These are phyloP conservation scores for Kodamaea sp. DNA, from an alignment of 1,139 yeast genomes.

Conservation along the genomic window DNA sequence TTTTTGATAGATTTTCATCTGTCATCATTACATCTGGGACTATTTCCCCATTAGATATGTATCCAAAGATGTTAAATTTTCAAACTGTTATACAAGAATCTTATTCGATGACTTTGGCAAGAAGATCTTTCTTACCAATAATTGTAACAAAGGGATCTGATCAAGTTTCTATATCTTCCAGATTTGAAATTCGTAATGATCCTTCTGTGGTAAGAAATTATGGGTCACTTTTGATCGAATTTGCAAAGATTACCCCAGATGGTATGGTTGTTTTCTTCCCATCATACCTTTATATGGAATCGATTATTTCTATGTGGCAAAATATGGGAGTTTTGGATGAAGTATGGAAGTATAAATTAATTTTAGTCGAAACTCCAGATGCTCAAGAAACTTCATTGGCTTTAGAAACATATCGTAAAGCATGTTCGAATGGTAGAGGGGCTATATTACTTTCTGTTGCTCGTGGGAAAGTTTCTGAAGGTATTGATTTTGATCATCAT, in stretches of 20 bases:
- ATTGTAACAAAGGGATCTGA: slow-evolving; percentile 96
- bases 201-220: slow-evolving; percentile 97
- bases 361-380: slow-evolving; percentile 98
- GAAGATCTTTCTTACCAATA: slow-evolving; percentile 91
- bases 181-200: slow-evolving; percentile 95
- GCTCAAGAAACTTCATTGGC: slow-evolving; percentile 98
- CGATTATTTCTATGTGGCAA: slow-evolving; percentile 98
- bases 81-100: slow-evolving; percentile 94
- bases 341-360: slow-evolving; percentile 95
- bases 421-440: slow-evolving; percentile 96
- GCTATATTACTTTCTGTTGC: slow-evolving; percentile 96
- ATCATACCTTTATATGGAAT: slow-evolving; percentile 93
- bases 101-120: slow-evolving; percentile 90
- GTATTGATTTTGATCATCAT: slow-evolving; percentile 98
- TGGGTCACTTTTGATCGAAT: slow-evolving; percentile 88
- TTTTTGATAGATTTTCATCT: slow-evolving; percentile 89
- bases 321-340: slow-evolving; percentile 96
- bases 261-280: slow-evolving; percentile 98
- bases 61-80: slow-evolving; percentile 93
- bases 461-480: slow-evolving; percentile 98
- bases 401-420: slow-evolving; percentile 89
- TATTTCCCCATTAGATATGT: slow-evolving; percentile 97
- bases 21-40: slow-evolving; percentile 97
- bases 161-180: slow-evolving; percentile 92
- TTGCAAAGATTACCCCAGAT: slow-evolving; percentile 93